Evolutionary conservation across 179 eudicot species (phyloP).

Genomic region (Beta corolliflora): DNA sequence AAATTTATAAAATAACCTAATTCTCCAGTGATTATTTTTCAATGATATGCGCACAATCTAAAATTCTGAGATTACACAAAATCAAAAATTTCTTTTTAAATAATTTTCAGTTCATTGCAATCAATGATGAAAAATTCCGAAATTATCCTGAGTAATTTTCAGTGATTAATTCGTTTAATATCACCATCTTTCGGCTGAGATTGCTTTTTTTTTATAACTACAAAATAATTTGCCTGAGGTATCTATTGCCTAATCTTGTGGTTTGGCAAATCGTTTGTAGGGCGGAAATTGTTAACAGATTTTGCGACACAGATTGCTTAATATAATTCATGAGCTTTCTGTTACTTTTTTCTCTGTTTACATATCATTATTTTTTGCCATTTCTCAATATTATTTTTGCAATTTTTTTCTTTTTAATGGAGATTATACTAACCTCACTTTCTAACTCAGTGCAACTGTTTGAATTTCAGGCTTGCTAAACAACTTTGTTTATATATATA

Average conservation of each 20-base stretch:
- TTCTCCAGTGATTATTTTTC: no score
- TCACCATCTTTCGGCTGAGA: conserved; percentile 22
- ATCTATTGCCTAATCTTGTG: conserved; percentile 5
- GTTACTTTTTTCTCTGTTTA: conserved; percentile 13
- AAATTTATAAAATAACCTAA: no score
- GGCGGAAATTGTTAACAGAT: no score
- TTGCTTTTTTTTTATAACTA: background rate
- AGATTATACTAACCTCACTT: no score
- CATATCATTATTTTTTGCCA: background rate
- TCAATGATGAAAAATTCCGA: conserved; percentile 11
- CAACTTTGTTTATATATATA: no score
- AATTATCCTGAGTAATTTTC: background rate
- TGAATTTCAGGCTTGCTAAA: no score
- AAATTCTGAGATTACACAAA: no score
- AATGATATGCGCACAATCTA: no score
- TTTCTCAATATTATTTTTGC: background rate
- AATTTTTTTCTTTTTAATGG: background rate
- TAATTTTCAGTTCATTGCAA: background rate
- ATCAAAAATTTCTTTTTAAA: no score
- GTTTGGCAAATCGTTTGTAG: no score
- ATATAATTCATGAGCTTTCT: background rate
- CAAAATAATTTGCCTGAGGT: background rate
- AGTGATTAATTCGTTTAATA: background rate
- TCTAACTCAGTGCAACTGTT: no score
- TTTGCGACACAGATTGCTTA: no score